These are phyloP conservation scores for Inonotus obliquus DNA, from an alignment of 1,284 basidiomycete species.

Conservation along the genomic window DNA sequence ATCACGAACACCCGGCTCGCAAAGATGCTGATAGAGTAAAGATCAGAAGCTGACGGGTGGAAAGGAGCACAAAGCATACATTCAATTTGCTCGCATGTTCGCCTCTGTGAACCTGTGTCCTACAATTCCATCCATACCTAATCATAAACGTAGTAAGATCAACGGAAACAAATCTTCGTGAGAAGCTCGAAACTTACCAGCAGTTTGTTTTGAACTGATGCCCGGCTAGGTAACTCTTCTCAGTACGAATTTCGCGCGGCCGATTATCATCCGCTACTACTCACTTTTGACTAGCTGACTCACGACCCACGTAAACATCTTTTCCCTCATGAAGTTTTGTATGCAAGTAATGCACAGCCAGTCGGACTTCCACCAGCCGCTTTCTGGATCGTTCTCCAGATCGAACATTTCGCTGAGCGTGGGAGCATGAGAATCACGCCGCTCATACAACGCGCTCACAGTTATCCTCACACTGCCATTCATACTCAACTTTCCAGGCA, in stretches of 20 bases:
- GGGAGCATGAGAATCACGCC: not conserved
- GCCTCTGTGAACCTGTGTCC: conserved; percentile 10
- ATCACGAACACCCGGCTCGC: conserved; percentile 11
- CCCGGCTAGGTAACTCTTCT: not conserved
- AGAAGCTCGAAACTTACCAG: conserved; percentile 4
- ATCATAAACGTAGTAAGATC: not conserved
- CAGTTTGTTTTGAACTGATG: conserved; percentile 12
- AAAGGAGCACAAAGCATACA: not conserved
- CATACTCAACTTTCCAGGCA: not conserved
- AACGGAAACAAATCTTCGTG: not conserved
- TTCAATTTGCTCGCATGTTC: conserved; percentile 12
- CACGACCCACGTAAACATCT: conserved; percentile 11
- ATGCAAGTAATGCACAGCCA: conserved; percentile 12
- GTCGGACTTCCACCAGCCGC: not conserved
- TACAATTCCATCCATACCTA: conserved; percentile 19
- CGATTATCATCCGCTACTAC: not conserved
- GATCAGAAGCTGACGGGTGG: not conserved
- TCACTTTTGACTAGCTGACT: conserved; percentile 9
- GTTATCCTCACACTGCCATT: not conserved
- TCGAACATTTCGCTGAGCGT: conserved; percentile 11
- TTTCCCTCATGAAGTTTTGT: not conserved
- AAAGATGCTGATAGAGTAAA: conserved; percentile 11
- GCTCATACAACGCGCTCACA: not conserved
- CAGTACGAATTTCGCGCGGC: not conserved
- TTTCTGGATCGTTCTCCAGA: conserved; percentile 12